Percentiles rank a stretch among this genome's conserved stretches.
phyloP scores from a whole-genome alignment of 352 stramenopile genomes.

The Phytophthora pinifolia region DNA sequence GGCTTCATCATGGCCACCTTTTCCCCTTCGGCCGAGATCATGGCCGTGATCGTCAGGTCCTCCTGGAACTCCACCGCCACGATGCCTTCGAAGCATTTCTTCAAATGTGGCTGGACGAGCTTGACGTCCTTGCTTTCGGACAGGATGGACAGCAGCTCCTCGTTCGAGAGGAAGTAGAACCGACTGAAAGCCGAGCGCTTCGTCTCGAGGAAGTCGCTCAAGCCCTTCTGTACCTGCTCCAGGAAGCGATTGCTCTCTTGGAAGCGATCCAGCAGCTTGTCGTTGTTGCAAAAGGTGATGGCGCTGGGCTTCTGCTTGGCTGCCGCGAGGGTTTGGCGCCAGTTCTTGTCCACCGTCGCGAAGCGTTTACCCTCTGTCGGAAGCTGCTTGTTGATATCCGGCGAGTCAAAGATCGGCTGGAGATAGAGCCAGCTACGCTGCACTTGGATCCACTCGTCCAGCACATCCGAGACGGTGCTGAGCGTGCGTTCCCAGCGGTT shows the following conservation, averaged over 20 bases:
- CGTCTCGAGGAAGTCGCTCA: constrained; percentile 95
- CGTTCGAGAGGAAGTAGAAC: constrained; percentile 96
- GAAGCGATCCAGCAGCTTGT: constrained; percentile 91
- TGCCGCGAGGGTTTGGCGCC: constrained; percentile 85
- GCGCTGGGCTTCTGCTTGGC: constrained; percentile 85
- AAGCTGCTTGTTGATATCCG: constrained; percentile 96
- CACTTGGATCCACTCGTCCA: constrained; percentile 95
- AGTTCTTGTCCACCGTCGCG: constrained; percentile 95
- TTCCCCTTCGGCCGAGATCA: constrained; percentile 91
- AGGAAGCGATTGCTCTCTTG: constrained; percentile 93
- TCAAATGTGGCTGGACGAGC: constrained; percentile 93
- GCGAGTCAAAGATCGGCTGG: constrained; percentile 95
- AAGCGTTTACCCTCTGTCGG: constrained; percentile 94
- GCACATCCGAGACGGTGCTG: constrained; percentile 89
- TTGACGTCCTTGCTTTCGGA: constrained; percentile 95
- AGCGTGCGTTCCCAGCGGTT: constrained; percentile 91
- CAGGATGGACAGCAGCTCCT: constrained; percentile 94
- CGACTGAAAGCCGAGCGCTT: constrained; percentile 92
- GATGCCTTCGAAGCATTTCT: constrained; percentile 96
- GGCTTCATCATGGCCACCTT: constrained; percentile 81
- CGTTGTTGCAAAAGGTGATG: constrained; percentile 93
- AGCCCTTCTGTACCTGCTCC: constrained; percentile 95
- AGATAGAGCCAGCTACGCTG: constrained; percentile 96
- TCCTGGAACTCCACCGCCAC: constrained; percentile 92
- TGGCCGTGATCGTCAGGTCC: constrained; percentile 90